Base-by-base conservation (phyloP, 768 basidiomycete genomes). In the Pisolithus albus region DNA sequence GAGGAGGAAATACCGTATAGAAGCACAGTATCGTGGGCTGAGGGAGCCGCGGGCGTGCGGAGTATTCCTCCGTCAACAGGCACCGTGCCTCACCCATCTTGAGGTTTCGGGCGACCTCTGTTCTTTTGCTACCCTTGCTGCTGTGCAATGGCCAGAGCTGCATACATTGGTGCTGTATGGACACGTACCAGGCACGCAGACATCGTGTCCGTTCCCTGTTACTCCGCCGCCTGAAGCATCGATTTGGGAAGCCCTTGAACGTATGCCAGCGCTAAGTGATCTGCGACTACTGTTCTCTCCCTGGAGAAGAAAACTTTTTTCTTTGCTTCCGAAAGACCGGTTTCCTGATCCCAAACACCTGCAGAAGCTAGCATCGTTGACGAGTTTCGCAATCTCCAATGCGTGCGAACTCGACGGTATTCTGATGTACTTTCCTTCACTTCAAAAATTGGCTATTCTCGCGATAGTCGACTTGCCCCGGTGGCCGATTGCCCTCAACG, bases 381-480 rank as follows among this genome's bases (percentile, higher is more conserved):
- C 68, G 16, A 69, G 61, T 28, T 69, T 69, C 37, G 67, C 67
- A 38, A 61, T 70, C 18, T 70, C 69, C 6, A 70, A 70, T 23
- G 67, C 69, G 40, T 69, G 67, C 48, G 49, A 32, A 30, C 62
- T 69, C 21, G 48, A 60, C 0, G 67, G 67, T 16, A 47, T 69
- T 37, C 59, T 69, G 6, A 64, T 63, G 32, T 42, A 69, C 53
- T 64, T 62, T 57, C 21, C 62, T 2, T 68, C 58, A 13, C 62
- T 69, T 19, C 57, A 50, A 1, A 59, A 64, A 34, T 47, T 69
- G 1, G 67, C 67, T 26, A 64, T 69, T 38, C 59, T 69, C 50
- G 65, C 67, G 1, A 57, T 69, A 3, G 62, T 67, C 10, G 69
- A 70, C 38, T 61, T 70, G 26, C 67, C 67, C 8, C 69, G 67